Evolutionary conservation across 441 rosid species (phyloP), one percentile per base, ranked within the genome.

Genomic region (Euphorbia celastroides): DNA sequence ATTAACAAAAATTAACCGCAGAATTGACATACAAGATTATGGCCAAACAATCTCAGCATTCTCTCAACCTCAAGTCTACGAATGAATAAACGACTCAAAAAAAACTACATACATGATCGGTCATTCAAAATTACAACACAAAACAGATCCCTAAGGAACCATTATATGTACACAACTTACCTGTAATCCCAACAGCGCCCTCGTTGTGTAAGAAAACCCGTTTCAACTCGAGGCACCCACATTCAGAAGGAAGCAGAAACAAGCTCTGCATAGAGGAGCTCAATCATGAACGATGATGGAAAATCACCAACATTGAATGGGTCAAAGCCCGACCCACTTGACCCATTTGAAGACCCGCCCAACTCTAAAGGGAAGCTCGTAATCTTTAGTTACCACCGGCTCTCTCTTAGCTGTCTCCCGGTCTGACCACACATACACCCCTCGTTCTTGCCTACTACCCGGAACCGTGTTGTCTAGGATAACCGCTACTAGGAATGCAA

Each of bases 391-490:
- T 26, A 93, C 77, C 7, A 86, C 88, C 17, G 90, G 90, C 56
- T 93, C 99, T 74, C 97, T 87, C 70, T 85, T 87, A 4, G 87
- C 95, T 64, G 86, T 79, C 60, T 89, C 99, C n/a, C 75, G 62
- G 52, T 86, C 96, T 0, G 96, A 87, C 99, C 97, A 93, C 10
- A 75, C 88, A n/a, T 93, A 93, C 6, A 88, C 95, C 5, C 99
- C 97, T 0, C 99, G 93, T 77, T 93, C 99, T 80, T 84, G 92
- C 72, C 70, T 74, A 69, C 96, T 84, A 20, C 97, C 99, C 0
- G 98, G 98, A 3, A 93, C 98, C 0, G 98, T 93, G 81, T 90
- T 90, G 75, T 93, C 98, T 71, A 93, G 75, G 70, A 93, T 71
- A 51, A 89, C 83, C n/a, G 99, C 97, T 65, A 93, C 86, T 5